phyloP scores from a whole-genome alignment of 2,329 filamentous ascomycete genomes.

The Aspergillus melleus region DNA sequence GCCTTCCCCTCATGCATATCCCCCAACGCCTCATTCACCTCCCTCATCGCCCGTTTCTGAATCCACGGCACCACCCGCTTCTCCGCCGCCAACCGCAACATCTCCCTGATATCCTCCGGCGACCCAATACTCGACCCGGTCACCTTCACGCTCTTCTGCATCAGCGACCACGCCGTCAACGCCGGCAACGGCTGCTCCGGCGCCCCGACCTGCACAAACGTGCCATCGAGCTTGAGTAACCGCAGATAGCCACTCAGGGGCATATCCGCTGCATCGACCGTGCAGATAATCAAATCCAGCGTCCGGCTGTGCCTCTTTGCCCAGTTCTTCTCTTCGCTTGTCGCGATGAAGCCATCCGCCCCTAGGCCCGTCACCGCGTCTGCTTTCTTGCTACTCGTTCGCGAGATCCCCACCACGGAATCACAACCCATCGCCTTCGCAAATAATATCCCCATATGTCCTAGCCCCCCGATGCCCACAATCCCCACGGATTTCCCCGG shows the following conservation, averaged over 20 bases:
- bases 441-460: constrained; percentile 71
- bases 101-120: constrained; percentile 43
- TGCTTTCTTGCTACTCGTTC: constrained; percentile 49
- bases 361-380: constrained; percentile 55
- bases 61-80: constrained; percentile 47
- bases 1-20: constrained; percentile 50
- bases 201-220: constrained; percentile 66
- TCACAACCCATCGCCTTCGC: constrained; percentile 70
- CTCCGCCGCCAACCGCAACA: constrained; percentile 45
- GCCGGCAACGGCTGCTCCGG: constrained; percentile 60
- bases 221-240: constrained; percentile 60
- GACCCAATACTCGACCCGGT: constrained; percentile 50
- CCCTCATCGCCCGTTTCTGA: constrained; percentile 41
- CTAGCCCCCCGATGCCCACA: constrained; percentile 70
- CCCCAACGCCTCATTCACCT: constrained; percentile 44
- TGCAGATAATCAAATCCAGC: constrained; percentile 59
- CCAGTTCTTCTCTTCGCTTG: constrained; percentile 58
- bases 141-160: constrained; percentile 56
- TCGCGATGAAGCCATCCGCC: constrained; percentile 58
- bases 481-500: constrained; percentile 71
- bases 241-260: constrained; percentile 62
- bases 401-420: constrained; percentile 58
- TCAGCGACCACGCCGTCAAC: constrained; percentile 59
- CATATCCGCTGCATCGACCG: constrained; percentile 62
- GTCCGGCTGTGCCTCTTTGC: constrained; percentile 47